Percentiles rank a stretch among this genome's conserved stretches.
Evolutionary conservation across 805 yeast species (phyloP).

Genomic region (Cyberlindnera amylophila): DNA sequence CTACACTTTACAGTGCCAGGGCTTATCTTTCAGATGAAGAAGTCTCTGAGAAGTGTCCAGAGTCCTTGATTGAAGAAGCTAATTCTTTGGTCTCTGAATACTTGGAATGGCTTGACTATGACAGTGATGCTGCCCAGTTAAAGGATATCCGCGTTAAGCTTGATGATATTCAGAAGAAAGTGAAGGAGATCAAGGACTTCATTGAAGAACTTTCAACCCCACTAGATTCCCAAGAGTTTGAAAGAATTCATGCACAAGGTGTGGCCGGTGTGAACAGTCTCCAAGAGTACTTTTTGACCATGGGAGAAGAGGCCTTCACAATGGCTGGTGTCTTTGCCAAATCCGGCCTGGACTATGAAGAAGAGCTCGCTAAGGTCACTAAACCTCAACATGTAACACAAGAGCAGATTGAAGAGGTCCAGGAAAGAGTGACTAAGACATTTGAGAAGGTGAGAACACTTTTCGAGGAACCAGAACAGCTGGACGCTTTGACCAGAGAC

Average conservation of each 20-base stretch:
- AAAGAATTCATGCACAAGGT: conserved; percentile 40
- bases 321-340: conserved; percentile 41
- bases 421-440: conserved; percentile 27
- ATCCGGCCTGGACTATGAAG: conserved; percentile 47
- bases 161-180: conserved; percentile 24
- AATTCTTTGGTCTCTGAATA: conserved; percentile 40
- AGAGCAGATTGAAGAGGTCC: conserved; percentile 26
- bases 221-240: conserved; percentile 43
- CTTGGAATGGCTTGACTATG: conserved; percentile 78
- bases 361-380: conserved; percentile 45
- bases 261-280: conserved; percentile 37
- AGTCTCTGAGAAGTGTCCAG: conserved; percentile 39
- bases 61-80: conserved; percentile 35
- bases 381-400: conserved; percentile 23
- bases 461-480: conserved; percentile 19
- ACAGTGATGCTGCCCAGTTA: conserved; percentile 47
- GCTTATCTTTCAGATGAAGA: conserved; percentile 53
- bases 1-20: conserved; percentile 66
- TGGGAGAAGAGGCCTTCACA: conserved; percentile 42
- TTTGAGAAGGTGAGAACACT: conserved; percentile 28
- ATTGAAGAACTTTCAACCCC: conserved; percentile 43
- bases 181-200: conserved; percentile 33
- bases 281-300: conserved; percentile 40
- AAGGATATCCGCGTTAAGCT: conserved; percentile 36
- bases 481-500: conserved; percentile 26